phyloP scores from a whole-genome alignment of 495 filamentous ascomycete species.

The Aspergillus sclerotioniger region DNA sequence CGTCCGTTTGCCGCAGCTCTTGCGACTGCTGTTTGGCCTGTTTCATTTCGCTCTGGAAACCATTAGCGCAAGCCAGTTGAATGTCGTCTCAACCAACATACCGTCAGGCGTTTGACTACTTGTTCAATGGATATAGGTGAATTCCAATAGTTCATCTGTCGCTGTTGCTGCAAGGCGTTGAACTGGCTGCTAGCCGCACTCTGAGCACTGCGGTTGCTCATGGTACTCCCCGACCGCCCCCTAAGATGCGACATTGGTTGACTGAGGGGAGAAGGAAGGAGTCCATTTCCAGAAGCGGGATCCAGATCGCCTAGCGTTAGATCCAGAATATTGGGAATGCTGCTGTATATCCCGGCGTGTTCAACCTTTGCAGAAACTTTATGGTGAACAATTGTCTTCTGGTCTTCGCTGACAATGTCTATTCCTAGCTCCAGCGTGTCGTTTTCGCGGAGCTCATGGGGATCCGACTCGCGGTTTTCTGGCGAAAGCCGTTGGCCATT shows the following conservation, averaged over 20 bases:
- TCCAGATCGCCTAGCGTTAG: slow-evolving; percentile 88
- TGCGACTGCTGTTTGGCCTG: slow-evolving; percentile 81
- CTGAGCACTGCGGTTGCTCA: slow-evolving; percentile 56
- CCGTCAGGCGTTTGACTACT: slow-evolving; percentile 88
- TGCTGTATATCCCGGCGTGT: slow-evolving; percentile 76
- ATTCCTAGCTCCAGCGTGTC: slow-evolving; percentile 93
- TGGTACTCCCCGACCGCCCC: slow-evolving; percentile 69
- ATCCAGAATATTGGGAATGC: slow-evolving; percentile 70
- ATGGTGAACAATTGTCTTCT: slow-evolving; percentile 96
- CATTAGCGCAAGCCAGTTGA: slow-evolving; percentile 17
- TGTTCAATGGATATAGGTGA: slow-evolving; percentile 90
- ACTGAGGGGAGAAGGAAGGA: slow-evolving; percentile 62
- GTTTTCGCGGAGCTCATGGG: slow-evolving; percentile 81
- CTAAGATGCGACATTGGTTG: slow-evolving; percentile 60
- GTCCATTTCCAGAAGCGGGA: slow-evolving; percentile 61
- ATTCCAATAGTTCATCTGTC: slow-evolving; percentile 77
- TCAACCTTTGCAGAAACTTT: slow-evolving; percentile 97
- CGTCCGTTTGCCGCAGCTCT: slow-evolving; percentile 76
- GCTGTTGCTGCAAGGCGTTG: slow-evolving; percentile 59
- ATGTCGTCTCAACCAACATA: slow-evolving; percentile 46
- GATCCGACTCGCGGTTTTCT: slow-evolving; percentile 93
- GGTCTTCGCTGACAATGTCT: slow-evolving; percentile 97
- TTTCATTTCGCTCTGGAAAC: slow-evolving; percentile 74
- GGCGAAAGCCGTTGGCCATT: slow-evolving; percentile 86
- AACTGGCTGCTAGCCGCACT: slow-evolving; percentile 56